phyloP scores from a whole-genome alignment of 148 eudicot species.

The Pharnaceum exiguum region DNA sequence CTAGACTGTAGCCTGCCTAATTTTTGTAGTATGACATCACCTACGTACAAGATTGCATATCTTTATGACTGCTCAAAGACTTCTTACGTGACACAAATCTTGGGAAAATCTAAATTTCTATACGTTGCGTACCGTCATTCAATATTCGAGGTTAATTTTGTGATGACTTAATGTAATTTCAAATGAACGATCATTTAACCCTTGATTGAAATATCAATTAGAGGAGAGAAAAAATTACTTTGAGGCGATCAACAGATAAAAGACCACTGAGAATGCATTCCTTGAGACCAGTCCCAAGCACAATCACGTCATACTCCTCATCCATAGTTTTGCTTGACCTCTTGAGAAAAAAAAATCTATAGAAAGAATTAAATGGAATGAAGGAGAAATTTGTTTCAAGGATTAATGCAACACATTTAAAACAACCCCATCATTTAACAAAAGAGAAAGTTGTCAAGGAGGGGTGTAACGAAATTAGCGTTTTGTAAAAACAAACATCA shows the following conservation, averaged over 20 bases:
- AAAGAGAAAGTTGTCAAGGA: neutral
- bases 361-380: no score
- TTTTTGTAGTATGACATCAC: no score
- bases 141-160: neutral
- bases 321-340: conserved; percentile 23
- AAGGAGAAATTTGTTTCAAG: no score
- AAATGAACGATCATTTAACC: neutral
- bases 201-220: neutral
- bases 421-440: no score
- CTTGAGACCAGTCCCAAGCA: conserved; percentile 54
- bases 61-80: no score
- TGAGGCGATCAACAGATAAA: conserved; percentile 49
- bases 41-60: no score
- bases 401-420: no score
- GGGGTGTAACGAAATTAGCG: conserved; percentile 22
- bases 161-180: neutral
- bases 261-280: conserved; percentile 62
- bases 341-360: no score
- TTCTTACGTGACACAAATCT: no score
- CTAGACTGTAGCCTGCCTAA: no score
- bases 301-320: conserved; percentile 53
- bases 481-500: neutral
- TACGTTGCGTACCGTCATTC: no score
- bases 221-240: conserved; percentile 20
- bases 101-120: no score